Conservation (phyloP, 2,329 filamentous ascomycete genomes). For the Trichoderma sp. region DNA sequence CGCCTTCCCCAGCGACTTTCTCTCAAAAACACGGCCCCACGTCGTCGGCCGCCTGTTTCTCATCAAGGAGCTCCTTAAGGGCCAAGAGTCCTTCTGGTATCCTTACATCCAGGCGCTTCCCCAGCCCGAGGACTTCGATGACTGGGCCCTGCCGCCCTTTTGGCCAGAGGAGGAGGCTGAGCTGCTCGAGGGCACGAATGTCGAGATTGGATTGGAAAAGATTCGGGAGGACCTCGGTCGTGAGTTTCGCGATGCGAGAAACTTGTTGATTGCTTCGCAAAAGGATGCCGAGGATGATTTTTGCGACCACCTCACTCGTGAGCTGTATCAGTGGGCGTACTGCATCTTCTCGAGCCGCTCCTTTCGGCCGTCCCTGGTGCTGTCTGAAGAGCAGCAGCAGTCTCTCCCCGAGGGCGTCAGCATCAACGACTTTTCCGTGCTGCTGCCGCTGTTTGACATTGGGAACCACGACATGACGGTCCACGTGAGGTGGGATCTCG, state of each 20-base stretch:
- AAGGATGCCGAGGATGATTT: constrained; percentile 31
- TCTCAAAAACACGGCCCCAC: constrained; percentile 54
- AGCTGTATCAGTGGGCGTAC: constrained; percentile 65
- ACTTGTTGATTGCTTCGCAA: constrained; percentile 34
- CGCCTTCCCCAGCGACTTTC: constrained; percentile 51
- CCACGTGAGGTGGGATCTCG: constrained; percentile 58
- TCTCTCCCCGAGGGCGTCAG: constrained; percentile 35
- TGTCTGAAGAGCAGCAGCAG: constrained; percentile 38
- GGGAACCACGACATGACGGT: constrained; percentile 69
- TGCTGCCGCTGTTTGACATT: constrained; percentile 71
- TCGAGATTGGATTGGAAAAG: constrained; percentile 50
- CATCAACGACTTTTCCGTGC: constrained; percentile 63
- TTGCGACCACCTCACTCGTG: constrained; percentile 42
- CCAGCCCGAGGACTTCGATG: constrained; percentile 52
- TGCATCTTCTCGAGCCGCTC: constrained; percentile 66
- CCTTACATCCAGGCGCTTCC: constrained; percentile 68
- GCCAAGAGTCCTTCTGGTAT: constrained; percentile 63
- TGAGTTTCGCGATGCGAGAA: constrained; percentile 49
- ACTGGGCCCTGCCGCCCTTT: constrained; percentile 61
- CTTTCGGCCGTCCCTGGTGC: constrained; percentile 62
- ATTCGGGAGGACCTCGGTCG: constrained; percentile 48
- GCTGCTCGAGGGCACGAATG: constrained; percentile 56
- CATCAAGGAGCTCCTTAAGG: constrained; percentile 65
- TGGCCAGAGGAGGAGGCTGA: constrained; percentile 63
- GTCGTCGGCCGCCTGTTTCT: constrained; percentile 69